Evolutionary conservation across 345 rosid genomes (phyloP).

Genomic region (Ceriops zippeliana): DNA sequence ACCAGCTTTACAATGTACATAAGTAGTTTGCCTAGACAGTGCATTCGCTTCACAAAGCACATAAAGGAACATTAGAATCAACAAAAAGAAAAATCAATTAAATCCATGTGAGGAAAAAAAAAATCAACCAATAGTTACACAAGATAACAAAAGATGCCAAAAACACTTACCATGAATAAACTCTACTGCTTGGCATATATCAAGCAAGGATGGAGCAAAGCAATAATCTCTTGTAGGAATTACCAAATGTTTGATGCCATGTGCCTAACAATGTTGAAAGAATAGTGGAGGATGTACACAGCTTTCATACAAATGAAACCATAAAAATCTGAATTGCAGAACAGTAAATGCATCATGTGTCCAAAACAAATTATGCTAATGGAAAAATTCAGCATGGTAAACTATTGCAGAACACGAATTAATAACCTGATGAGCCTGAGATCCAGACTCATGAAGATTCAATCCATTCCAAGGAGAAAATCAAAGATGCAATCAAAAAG

Average conservation of each 20-base stretch:
- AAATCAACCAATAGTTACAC: not conserved
- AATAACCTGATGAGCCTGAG: too few relatives aligned
- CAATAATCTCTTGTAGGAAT: constrained; percentile 96
- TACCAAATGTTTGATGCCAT: constrained; percentile 83
- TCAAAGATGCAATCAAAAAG: not conserved
- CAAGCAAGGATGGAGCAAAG: constrained; percentile 85
- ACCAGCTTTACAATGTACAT: constrained; percentile 98
- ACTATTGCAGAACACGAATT: too few relatives aligned
- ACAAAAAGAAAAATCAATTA: not conserved
- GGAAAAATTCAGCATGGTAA: too few relatives aligned
- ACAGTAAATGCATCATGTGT: too few relatives aligned
- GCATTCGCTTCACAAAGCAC: constrained; percentile 54
- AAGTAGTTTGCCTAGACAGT: constrained; percentile 51
- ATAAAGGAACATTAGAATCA: constrained; percentile 10
- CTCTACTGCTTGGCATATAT: constrained; percentile 78
- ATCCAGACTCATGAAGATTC: too few relatives aligned
- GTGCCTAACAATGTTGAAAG: constrained; percentile 42
- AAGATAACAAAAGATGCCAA: too few relatives aligned
- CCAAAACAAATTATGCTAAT: too few relatives aligned
- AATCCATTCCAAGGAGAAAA: not conserved
- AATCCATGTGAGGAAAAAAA: not conserved
- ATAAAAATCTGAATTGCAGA: too few relatives aligned
- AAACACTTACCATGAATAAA: constrained; percentile 63
- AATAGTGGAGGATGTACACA: not conserved
- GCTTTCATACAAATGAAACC: not conserved